A percentile compares a stretch with the other conserved stretches of the same genome.
Conservation (phyloP, 2,329 filamentous ascomycete genomes). For the Myriosclerotinia duriaeana region DNA sequence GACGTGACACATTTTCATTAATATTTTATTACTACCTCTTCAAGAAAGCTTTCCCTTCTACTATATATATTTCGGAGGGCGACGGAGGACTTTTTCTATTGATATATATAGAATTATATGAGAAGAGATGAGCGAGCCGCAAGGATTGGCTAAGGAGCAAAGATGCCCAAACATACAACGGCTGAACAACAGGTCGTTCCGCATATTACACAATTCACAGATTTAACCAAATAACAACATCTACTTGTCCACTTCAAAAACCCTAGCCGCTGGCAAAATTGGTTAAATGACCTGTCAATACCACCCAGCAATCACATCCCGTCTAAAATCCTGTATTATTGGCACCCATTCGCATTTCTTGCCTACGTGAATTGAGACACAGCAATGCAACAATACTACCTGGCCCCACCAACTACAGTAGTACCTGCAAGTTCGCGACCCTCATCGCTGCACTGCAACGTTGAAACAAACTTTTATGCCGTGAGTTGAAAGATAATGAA, state of each 20-base stretch:
- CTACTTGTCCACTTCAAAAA: neutral
- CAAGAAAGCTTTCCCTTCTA: neutral
- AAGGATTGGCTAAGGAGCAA: no score
- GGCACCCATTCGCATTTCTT: neutral
- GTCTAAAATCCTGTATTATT: neutral
- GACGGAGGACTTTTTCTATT: neutral
- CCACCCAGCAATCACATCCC: neutral
- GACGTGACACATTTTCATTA: neutral
- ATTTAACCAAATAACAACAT: neutral
- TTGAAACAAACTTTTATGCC: neutral
- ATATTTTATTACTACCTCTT: neutral
- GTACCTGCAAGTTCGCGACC: neutral
- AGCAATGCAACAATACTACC: conserved; percentile 12
- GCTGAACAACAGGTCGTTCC: neutral
- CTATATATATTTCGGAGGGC: neutral
- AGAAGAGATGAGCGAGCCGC: neutral
- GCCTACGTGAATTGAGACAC: conserved; percentile 5
- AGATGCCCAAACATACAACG: conserved; percentile 5
- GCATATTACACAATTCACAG: neutral
- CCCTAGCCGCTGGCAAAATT: neutral
- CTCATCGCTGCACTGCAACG: neutral
- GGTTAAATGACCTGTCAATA: neutral
- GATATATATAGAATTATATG: neutral
- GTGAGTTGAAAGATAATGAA: no score
- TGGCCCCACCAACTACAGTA: conserved; percentile 1